Conservation (phyloP, 768 basidiomycete species). For the Tricholoma hemisulphureum region DNA sequence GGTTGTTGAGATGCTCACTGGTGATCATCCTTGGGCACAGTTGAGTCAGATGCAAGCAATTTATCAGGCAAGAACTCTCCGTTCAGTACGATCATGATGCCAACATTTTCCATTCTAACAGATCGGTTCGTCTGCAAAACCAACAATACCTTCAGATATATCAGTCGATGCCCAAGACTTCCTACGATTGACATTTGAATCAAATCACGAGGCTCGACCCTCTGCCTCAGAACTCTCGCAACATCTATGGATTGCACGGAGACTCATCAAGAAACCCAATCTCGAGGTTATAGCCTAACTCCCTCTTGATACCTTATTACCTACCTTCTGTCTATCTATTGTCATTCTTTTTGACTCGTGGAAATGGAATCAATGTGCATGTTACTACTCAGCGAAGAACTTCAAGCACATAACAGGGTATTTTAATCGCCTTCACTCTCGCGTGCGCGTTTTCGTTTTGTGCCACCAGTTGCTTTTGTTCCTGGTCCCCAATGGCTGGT, state of each 20-base stretch:
- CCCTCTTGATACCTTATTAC: neutral
- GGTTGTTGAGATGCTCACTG: conserved; percentile 95
- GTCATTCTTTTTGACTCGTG: neutral
- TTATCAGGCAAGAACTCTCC: conserved; percentile 66
- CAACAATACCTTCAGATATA: conserved; percentile 88
- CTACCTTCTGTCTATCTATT: neutral
- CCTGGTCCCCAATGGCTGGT: conserved; percentile 92
- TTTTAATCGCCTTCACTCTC: conserved; percentile 18
- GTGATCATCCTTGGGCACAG: conserved; percentile 93
- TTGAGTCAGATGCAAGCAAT: conserved; percentile 99
- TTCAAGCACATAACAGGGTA: neutral
- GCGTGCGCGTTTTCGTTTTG: conserved; percentile 42
- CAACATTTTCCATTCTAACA: conserved; percentile 28
- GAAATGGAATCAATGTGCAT: neutral
- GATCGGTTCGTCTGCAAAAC: conserved; percentile 91
- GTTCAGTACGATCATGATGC: neutral
- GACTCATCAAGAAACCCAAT: conserved; percentile 22
- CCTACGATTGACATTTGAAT: conserved; percentile 80
- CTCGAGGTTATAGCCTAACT: conserved; percentile 8
- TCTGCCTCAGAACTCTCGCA: conserved; percentile 73
- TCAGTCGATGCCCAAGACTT: conserved; percentile 87
- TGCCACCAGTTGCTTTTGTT: conserved; percentile 50
- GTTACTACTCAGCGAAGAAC: neutral
- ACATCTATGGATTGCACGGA: conserved; percentile 68
- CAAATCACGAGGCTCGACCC: conserved; percentile 78